Base-by-base conservation (phyloP, 768 basidiomycete genomes). In the Lentinula raphanica region DNA sequence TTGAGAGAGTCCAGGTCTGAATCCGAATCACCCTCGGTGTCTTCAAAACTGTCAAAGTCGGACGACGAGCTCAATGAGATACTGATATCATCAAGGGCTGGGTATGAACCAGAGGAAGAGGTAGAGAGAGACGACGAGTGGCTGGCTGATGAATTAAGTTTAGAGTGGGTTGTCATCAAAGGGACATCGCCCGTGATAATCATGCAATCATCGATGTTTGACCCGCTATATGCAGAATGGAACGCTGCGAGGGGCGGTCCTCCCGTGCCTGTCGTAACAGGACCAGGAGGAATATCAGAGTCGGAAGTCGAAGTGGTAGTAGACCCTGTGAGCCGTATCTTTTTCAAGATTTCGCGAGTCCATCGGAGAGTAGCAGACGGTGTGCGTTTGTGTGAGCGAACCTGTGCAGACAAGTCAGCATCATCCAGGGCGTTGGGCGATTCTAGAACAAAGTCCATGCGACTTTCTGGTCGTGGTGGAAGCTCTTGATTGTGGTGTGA, bases 21-120 rank as follows among this genome's bases (percentile, higher is more conserved):
- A 32, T 59, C 61, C 40, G 63, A 61, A 36, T 50, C 56, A 28
- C 58, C 54, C 44, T 50, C 50, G 2, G 39, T 9, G n/a, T 44
- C 39, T 11, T 31, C 31, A 6, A 12, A 23, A 11, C 17, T 25
- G n/a, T 44, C 27, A 42, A 54, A 23, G 17, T 44, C 51, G n/a
- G 51, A 53, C 11, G 54, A 56, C 12, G 54, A 27, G 27, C 38
- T 54, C 36, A 40, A 56, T 6, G 40, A 46, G 42, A 53, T 35
- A 11, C 21, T 53, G 25, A 56, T 36, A n/a, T 61, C 68, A 53
- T 65, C 60, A 53, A 49, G 28, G 46, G 45, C 11, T 23, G 29
- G 53, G 57, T 62, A 59, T 31, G 62, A 59, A 45, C 53, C 28
- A 29, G 60, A 44, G 56, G 62, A 60, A 35, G 59, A 42, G 54